phyloP scores from a whole-genome alignment of 2,329 filamentous ascomycete genomes.

The Geosmithia flava region DNA sequence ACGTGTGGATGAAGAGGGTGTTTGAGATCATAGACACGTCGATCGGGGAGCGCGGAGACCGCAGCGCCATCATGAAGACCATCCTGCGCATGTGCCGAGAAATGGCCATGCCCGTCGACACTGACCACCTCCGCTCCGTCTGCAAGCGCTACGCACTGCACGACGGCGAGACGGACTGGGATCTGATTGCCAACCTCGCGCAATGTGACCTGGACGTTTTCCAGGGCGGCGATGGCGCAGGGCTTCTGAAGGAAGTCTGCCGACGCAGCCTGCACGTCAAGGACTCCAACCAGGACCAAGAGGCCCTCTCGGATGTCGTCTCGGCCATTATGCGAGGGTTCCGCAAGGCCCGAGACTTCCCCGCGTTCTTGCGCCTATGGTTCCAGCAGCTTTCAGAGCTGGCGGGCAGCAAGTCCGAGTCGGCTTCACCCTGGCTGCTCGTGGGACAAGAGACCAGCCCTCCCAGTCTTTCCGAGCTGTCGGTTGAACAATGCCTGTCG shows the following conservation, averaged over 20 bases:
- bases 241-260: constrained; percentile 26
- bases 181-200: constrained; percentile 24
- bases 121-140: constrained; percentile 25
- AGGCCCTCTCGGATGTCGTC: constrained; percentile 21
- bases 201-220: constrained; percentile 36
- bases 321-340: constrained; percentile 30
- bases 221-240: constrained; percentile 23
- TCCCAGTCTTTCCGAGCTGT: constrained; percentile 7
- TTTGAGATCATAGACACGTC: constrained; percentile 18
- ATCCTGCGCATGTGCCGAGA: constrained; percentile 16
- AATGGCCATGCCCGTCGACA: constrained; percentile 20
- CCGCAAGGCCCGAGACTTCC: constrained; percentile 27
- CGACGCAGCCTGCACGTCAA: constrained; percentile 14
- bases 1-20: constrained; percentile 23
- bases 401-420: constrained; percentile 14
- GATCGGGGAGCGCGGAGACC: constrained; percentile 10
- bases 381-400: constrained; percentile 25
- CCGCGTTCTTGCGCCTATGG: constrained; percentile 34
- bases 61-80: constrained; percentile 14
- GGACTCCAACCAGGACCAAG: constrained; percentile 7
- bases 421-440: constrained; percentile 19
- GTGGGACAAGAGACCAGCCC: constrained; percentile 9
- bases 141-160: constrained; percentile 29
- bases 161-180: constrained; percentile 25
- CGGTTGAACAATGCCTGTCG: constrained; percentile 30